Conservation (phyloP, 192 early-diverging fungal genomes). For the Linnemannia elongata region DNA sequence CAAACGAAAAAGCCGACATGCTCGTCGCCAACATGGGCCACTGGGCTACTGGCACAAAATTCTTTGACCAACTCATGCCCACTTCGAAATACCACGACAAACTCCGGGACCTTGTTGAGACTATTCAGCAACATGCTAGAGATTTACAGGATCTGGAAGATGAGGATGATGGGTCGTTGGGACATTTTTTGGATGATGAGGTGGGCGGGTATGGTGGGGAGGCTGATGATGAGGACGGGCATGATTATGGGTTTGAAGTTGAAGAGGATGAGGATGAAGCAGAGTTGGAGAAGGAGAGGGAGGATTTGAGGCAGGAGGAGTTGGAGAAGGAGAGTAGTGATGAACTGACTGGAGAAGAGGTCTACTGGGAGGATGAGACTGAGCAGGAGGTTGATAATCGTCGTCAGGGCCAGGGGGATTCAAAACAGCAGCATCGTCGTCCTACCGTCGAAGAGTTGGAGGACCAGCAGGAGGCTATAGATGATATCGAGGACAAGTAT, state of each 20-base stretch:
- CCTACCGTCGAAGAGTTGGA: not conserved
- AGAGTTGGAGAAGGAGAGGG: constrained; percentile 5
- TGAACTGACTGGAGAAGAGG: not conserved
- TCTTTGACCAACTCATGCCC: constrained; percentile 34
- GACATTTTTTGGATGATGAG: constrained; percentile 13
- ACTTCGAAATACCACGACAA: constrained; percentile 38
- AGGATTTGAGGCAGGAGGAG: constrained; percentile 10
- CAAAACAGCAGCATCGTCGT: not conserved
- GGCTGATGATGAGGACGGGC: not conserved
- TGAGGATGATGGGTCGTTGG: constrained; percentile 6
- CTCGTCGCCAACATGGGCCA: constrained; percentile 46
- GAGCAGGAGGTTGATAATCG: not conserved
- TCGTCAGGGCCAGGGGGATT: not conserved
- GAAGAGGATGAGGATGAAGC: not conserved
- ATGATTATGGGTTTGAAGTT: not conserved
- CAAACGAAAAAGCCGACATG: constrained; percentile 14
- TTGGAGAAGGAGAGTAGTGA: not conserved
- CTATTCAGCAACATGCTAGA: constrained; percentile 27
- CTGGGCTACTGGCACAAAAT: constrained; percentile 38
- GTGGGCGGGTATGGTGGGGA: not conserved
- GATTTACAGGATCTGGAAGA: constrained; percentile 32
- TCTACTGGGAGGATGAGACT: constrained; percentile 25
- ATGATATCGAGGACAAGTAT: not conserved
- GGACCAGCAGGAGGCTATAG: not conserved
- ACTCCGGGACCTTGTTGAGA: constrained; percentile 21